These are phyloP conservation scores for Dothistroma pini DNA, from an alignment of 2,329 filamentous ascomycete species.

Conservation along the genomic window DNA sequence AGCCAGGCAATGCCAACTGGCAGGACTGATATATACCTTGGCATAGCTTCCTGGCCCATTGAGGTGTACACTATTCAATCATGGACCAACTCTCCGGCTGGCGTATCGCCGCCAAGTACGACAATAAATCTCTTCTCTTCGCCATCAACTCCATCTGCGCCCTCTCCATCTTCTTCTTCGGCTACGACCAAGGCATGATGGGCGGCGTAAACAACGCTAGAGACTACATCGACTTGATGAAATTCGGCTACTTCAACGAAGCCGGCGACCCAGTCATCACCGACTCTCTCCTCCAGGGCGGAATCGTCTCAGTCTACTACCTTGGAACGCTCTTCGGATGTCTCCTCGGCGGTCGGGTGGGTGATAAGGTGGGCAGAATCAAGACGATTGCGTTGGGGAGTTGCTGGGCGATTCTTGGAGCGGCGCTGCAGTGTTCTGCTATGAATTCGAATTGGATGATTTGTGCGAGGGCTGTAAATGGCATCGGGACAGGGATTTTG, in stretches of 20 bases:
- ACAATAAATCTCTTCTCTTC: conserved; percentile 56
- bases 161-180: conserved; percentile 67
- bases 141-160: conserved; percentile 62
- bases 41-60: background rate
- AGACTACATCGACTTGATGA: conserved; percentile 63
- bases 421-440: conserved; percentile 61
- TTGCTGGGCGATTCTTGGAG: conserved; percentile 48
- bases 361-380: conserved; percentile 60
- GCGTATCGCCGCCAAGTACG: conserved; percentile 38
- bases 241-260: conserved; percentile 56
- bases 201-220: conserved; percentile 64
- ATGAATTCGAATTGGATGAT: conserved; percentile 65
- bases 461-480: conserved; percentile 28
- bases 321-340: conserved; percentile 62
- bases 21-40: background rate
- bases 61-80: background rate
- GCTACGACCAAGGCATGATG: conserved; percentile 42
- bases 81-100: conserved; percentile 28
- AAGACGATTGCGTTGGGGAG: conserved; percentile 60
- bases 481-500: conserved; percentile 63
- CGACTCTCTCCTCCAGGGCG: conserved; percentile 59
- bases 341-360: conserved; percentile 60
- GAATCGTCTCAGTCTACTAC: conserved; percentile 58
- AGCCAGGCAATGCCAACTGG: background rate
- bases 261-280: conserved; percentile 49